Percentiles rank a stretch among this genome's conserved stretches.
These are phyloP conservation scores for Tremellales sp. DNA, from an alignment of 1,284 basidiomycete species.

Conservation along the genomic window DNA sequence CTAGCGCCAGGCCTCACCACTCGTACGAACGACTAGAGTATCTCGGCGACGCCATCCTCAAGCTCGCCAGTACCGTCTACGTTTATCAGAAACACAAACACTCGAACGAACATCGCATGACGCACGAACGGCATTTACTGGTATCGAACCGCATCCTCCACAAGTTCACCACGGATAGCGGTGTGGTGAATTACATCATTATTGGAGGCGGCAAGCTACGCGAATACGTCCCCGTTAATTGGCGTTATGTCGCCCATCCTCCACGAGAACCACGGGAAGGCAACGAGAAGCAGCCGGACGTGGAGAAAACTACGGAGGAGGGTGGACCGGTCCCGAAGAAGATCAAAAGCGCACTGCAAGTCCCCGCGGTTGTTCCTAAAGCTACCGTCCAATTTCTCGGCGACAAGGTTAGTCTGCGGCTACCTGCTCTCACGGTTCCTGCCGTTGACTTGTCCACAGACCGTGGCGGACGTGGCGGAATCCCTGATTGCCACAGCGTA, in stretches of 20 bases:
- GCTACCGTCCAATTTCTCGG: slow-evolving; percentile 14
- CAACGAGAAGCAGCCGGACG: background rate
- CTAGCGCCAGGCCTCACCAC: slow-evolving; percentile 4
- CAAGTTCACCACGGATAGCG: slow-evolving; percentile 15
- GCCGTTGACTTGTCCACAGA: slow-evolving; percentile 18
- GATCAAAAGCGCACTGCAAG: background rate
- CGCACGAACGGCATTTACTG: slow-evolving; percentile 21
- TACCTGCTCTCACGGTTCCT: background rate
- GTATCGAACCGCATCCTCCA: slow-evolving; percentile 29
- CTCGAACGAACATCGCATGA: slow-evolving; percentile 11
- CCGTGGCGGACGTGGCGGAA: slow-evolving; percentile 40
- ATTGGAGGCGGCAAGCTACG: slow-evolving; percentile 12
- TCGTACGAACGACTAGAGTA: slow-evolving; percentile 40
- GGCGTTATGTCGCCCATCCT: slow-evolving; percentile 12
- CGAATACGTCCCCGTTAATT: slow-evolving; percentile 31
- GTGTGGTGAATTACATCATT: slow-evolving; percentile 33
- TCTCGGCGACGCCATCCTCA: slow-evolving; percentile 41
- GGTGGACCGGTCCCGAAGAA: background rate
- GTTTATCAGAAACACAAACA: slow-evolving; percentile 9
- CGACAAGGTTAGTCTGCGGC: slow-evolving; percentile 30
- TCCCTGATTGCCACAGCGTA: slow-evolving; percentile 38
- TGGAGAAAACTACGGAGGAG: background rate
- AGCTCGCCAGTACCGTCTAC: slow-evolving; percentile 26
- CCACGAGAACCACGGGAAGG: background rate
- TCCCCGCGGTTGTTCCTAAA: background rate